phyloP scores from a whole-genome alignment of 805 yeast species.

The Starmerella cellae region DNA sequence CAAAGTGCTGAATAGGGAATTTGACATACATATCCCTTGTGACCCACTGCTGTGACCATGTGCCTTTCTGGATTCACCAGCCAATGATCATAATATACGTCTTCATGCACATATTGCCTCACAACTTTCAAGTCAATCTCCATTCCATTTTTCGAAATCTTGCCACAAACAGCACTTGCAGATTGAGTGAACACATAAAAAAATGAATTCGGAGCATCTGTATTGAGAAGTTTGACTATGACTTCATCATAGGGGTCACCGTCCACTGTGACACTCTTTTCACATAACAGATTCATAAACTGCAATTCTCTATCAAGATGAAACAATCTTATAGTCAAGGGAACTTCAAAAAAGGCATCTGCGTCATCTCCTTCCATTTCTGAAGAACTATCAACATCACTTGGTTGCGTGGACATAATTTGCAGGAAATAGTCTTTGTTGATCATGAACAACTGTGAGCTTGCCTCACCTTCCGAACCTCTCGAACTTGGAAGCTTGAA shows the following conservation, averaged over 20 bases:
- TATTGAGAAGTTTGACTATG: slow-evolving; percentile 3
- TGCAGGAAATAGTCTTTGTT: not conserved
- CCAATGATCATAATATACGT: slow-evolving; percentile 10
- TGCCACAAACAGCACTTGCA: not conserved
- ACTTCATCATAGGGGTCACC: slow-evolving; percentile 14
- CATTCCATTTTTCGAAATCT: not conserved
- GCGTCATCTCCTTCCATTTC: slow-evolving; percentile 1
- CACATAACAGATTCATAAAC: not conserved
- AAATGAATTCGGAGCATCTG: not conserved
- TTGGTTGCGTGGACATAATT: not conserved
- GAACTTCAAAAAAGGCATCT: slow-evolving; percentile 1
- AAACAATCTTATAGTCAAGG: not conserved
- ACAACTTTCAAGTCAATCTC: not conserved
- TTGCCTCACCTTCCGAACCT: not conserved
- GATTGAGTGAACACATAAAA: slow-evolving; percentile 5
- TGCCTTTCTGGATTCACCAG: not conserved
- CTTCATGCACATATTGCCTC: not conserved
- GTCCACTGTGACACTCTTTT: not conserved
- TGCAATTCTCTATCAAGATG: not conserved
- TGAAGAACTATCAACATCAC: not conserved
- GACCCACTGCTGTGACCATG: not conserved
- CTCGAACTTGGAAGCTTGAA: not conserved
- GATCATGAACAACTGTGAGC: not conserved
- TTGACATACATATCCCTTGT: not conserved
- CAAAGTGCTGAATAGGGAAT: not conserved